Base-by-base conservation (phyloP, 495 filamentous ascomycete genomes). In the Hyaloscypha finlandica region DNA sequence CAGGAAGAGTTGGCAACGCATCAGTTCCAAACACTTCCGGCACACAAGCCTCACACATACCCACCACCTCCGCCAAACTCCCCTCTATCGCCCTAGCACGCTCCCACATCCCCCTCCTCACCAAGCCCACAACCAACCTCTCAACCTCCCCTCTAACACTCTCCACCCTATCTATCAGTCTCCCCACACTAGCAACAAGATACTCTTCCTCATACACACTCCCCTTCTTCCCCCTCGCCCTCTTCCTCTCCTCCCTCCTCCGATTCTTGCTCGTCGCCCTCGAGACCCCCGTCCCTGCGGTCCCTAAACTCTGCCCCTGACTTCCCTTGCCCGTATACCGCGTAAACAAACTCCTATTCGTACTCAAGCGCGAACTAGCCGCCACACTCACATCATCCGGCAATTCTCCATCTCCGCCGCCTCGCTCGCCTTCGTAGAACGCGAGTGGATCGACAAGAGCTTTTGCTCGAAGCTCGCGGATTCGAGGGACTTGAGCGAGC, bases 171-270 rank as follows among this genome's bases (percentile, higher is more conserved):
- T 97, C 92, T 29, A 96, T 86, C 48, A 98, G 81, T 42, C 95
- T 80, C n/a, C 89, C 82, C 39, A 97, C 87, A 68, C 88, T 92
- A 72, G 91, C 94, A 54, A 97, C 88, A 12, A 99, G 83, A 75
- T 99, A 98, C 77, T 97, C 95, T 75, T 98, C 95, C 73, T 99
- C 95, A 74, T 98, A 99, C 5, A 99, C 90, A 52, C 89, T 97
- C 19, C 95, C 95, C 82, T 97, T 97, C 76, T 96, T 92, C 16
- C 95, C 95, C 31, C 92, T 84, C 0, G 95, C 95, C 8, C 93
- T 85, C 86, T 99, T 99, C 72, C 96, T 88, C 82, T 99, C 95
- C 76, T 98, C 95, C 19, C 91, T 81, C 19, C 88, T 82, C 19
- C 92, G 85, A 66, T 94, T 97, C 81, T 92, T 93, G 59, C 87